These are phyloP conservation scores for Ophiorrhiza pumila DNA, from an alignment of 257 asterid genomes.

Conservation along the genomic window DNA sequence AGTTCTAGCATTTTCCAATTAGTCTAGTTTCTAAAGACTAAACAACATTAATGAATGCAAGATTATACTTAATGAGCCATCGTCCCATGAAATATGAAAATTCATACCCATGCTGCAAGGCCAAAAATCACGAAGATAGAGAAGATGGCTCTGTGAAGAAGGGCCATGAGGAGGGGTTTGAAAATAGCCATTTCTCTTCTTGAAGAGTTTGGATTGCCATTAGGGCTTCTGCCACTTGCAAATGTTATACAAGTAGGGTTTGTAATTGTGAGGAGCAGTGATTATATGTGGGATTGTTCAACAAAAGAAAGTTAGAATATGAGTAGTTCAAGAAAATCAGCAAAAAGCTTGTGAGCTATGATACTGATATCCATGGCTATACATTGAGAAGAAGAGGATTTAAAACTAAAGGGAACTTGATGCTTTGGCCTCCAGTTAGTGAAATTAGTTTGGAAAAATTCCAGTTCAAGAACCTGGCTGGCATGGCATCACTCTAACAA, in stretches of 20 bases:
- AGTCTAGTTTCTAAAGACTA: no score
- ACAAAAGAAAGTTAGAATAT: conserved; percentile 53
- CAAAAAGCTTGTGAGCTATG: conserved; percentile 63
- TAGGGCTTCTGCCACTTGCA: conserved; percentile 11
- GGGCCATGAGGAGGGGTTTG: conserved; percentile 21
- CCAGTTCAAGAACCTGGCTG: conserved; percentile 69
- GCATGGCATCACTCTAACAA: no score
- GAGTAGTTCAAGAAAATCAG: conserved; percentile 50
- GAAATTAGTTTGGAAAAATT: conserved; percentile 50
- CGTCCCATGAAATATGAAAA: no score
- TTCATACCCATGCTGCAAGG: no score
- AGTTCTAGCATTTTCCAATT: no score
- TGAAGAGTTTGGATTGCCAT: conserved; percentile 19
- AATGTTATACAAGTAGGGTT: conserved; percentile 37
- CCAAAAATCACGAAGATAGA: conserved; percentile 14
- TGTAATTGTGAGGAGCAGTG: conserved; percentile 52
- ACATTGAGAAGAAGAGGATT: conserved; percentile 51
- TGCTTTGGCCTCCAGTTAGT: conserved; percentile 68
- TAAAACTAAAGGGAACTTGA: conserved; percentile 72
- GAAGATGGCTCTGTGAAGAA: conserved; percentile 24
- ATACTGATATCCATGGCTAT: conserved; percentile 41
- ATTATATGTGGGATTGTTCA: conserved; percentile 75
- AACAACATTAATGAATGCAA: no score
- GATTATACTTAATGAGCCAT: no score
- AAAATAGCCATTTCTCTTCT: conserved; percentile 24